A percentile compares a stretch with the other conserved stretches of the same genome.
phyloP scores from a whole-genome alignment of 169 alveolate species.

The Cryptosporidium bovis region DNA sequence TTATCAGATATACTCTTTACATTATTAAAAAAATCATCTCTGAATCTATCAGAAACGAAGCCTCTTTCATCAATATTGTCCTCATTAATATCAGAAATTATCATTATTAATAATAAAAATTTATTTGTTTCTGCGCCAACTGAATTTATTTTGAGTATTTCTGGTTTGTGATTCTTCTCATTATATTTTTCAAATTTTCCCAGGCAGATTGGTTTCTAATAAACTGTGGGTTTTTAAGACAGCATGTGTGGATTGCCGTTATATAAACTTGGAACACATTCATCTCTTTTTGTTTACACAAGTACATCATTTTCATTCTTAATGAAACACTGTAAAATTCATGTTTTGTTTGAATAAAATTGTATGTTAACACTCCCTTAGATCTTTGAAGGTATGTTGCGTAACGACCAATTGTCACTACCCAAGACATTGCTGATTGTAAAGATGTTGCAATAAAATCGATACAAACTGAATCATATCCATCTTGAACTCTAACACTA shows the following conservation, averaged over 20 bases:
- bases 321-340: slow-evolving; percentile 51
- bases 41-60: slow-evolving; percentile 81
- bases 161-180: slow-evolving; percentile 45
- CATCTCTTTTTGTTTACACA: slow-evolving; percentile 24
- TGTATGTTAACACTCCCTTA: slow-evolving; percentile 29
- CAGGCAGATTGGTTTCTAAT: slow-evolving; percentile 66
- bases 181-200: slow-evolving; percentile 57
- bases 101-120: slow-evolving; percentile 16
- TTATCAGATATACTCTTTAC: slow-evolving; percentile 82
- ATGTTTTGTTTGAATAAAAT: slow-evolving; percentile 40
- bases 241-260: slow-evolving; percentile 61
- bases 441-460: slow-evolving; percentile 56
- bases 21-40: slow-evolving; percentile 83
- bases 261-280: slow-evolving; percentile 46
- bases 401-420: slow-evolving; percentile 60
- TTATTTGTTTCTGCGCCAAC: slow-evolving; percentile 13
- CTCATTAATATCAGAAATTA: slow-evolving; percentile 53
- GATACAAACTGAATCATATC: background rate
- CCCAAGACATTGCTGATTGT: slow-evolving; percentile 70
- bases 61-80: slow-evolving; percentile 84
- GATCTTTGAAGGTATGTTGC: slow-evolving; percentile 66
- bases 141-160: slow-evolving; percentile 3
- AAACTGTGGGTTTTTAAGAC: slow-evolving; percentile 65
- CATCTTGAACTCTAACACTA: slow-evolving; percentile 39
- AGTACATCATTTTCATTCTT: slow-evolving; percentile 59